Evolutionary conservation across 2,329 filamentous ascomycete genomes (phyloP), one percentile per base, ranked within the genome.

Genomic region (Myriosclerotinia duriaeana): DNA sequence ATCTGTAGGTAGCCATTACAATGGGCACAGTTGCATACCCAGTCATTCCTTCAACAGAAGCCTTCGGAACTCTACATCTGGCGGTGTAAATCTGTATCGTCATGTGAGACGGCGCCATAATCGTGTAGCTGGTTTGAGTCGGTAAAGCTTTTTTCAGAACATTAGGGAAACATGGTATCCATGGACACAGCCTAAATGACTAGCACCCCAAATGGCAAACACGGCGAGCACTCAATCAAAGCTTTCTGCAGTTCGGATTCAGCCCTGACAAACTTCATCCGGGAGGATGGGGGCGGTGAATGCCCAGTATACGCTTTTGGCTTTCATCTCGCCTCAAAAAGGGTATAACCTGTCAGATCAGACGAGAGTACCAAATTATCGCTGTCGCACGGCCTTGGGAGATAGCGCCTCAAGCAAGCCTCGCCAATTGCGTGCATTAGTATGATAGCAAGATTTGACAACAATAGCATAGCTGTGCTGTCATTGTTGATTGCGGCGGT

Each of bases 401-500:
- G 64, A 67, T 67, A 67, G 70, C 64, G 63, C 61, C 59, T 53
- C 56, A 60, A 66, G 65, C 68, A 66, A 67, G 63, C 67, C 46
- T 66, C 30, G 53, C 52, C 54, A 65, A 74, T 74, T 72, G 69
- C 67, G 71, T 75, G 72, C 73, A 74, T 74, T 72, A 74, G 72
- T 20, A 60, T 60, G 44, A 66, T 68, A 67, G 55, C 63, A 63
- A 62, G 36, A 20, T 38, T 34, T 50, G 48, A 66, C 54, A 65
- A 65, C 30, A 65, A 59, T 65, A 60, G 54, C 42, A 65, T 53
- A 40, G 34, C 68, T 68, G 70, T 66, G 69, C 70, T 72, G 65
- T 65, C 64, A 70, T 69, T 72, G 71, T 70, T 73, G 60, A 53
- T 58, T 50, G 53, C 65, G 65, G 68, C 65, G 65, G 68, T 69